These are phyloP conservation scores for Mycena galericulata DNA, from an alignment of 768 basidiomycete species.

Conservation along the genomic window DNA sequence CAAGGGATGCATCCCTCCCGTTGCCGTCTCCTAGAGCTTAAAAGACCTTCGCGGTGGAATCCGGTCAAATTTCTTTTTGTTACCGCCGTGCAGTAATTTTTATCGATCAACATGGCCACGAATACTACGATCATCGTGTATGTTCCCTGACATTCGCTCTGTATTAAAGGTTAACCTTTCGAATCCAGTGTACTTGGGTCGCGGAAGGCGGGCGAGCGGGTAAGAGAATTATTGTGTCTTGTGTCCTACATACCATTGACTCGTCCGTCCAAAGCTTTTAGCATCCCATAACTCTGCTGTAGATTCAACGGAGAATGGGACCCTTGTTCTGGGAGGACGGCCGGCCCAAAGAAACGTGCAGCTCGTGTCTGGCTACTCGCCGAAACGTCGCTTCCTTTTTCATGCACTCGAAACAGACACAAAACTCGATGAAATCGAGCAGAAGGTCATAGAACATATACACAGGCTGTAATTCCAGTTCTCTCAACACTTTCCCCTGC, in stretches of 20 bases:
- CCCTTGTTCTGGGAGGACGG: neutral
- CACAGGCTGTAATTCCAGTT: neutral
- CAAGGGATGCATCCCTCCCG: too few relatives aligned
- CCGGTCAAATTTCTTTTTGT: neutral
- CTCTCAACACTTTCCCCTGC: neutral
- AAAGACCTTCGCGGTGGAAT: too few relatives aligned
- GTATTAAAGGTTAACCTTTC: neutral
- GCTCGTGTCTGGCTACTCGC: slow-evolving; percentile 6
- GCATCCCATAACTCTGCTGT: slow-evolving; percentile 6
- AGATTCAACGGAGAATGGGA: slow-evolving; percentile 7
- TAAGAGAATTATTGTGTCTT: slow-evolving; percentile 7
- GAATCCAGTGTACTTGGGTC: slow-evolving; percentile 5
- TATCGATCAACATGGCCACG: slow-evolving; percentile 2
- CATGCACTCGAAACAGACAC: neutral
- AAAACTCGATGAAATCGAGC: slow-evolving; percentile 1
- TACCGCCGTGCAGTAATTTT: neutral
- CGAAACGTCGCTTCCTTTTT: slow-evolving; percentile 14
- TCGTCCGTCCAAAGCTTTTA: slow-evolving; percentile 7
- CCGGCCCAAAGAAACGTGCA: slow-evolving; percentile 7
- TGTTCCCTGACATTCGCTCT: neutral
- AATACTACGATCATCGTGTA: slow-evolving; percentile 14
- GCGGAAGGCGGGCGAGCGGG: slow-evolving; percentile 7
- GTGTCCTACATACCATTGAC: neutral
- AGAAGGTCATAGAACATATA: neutral
- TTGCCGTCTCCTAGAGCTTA: too few relatives aligned